Evolutionary conservation across 257 asterid genomes (phyloP).

Genomic region (Solanum pennellii): DNA sequence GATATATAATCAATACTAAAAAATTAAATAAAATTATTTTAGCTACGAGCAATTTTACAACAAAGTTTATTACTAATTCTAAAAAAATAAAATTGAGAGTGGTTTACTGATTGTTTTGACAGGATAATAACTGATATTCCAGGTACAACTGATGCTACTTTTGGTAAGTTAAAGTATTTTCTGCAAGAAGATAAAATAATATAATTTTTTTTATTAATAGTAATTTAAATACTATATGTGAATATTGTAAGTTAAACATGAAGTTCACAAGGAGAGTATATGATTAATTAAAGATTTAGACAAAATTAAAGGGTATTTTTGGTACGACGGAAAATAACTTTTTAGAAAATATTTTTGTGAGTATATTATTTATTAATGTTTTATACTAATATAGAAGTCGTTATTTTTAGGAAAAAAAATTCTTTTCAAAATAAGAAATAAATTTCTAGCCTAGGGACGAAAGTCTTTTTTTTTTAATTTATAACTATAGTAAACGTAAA

Average conservation of each 20-base stretch:
- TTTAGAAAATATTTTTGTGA: no score
- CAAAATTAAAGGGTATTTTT: no score
- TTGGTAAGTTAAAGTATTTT: constrained; percentile 42
- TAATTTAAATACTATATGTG: not conserved
- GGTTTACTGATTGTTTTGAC: not conserved
- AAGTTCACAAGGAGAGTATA: no score
- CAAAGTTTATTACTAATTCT: not conserved
- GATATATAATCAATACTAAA: fast-evolving
- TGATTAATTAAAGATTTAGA: no score
- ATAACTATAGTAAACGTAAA: no score
- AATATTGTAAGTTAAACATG: not conserved
- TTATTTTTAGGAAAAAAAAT: not conserved
- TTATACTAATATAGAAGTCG: not conserved
- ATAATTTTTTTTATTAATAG: not conserved
- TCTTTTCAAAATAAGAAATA: not conserved
- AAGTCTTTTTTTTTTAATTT: no score
- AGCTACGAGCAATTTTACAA: not conserved
- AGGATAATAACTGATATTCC: constrained; percentile 83
- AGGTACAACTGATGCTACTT: constrained; percentile 75
- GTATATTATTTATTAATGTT: not conserved
- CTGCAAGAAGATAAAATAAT: not conserved
- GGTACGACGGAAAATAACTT: no score
- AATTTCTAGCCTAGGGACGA: not conserved
- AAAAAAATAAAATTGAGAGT: not conserved
- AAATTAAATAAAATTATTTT: not conserved